Percentiles rank a stretch among this genome's conserved stretches.
phyloP scores from a whole-genome alignment of 805 yeast species.

The Kazachstania psychrophila region DNA sequence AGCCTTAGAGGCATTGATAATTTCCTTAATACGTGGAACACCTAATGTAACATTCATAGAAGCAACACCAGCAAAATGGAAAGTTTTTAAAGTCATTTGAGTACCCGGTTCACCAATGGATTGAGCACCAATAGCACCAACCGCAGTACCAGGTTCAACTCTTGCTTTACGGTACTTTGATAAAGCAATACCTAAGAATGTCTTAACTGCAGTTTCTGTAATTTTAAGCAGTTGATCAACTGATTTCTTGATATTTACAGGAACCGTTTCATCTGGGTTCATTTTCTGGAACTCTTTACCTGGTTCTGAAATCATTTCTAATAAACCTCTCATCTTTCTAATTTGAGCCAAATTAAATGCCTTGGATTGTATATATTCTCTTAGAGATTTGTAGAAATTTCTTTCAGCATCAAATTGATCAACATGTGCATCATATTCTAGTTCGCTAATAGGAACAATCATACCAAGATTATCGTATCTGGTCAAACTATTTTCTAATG shows the following conservation, averaged over 20 bases:
- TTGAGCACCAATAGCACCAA: conserved; percentile 98
- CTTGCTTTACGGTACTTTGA: conserved; percentile 77
- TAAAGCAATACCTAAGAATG: conserved; percentile 68
- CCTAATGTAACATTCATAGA: conserved; percentile 98
- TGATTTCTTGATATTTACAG: conserved; percentile 35
- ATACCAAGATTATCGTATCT: conserved; percentile 71
- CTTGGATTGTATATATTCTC: conserved; percentile 51
- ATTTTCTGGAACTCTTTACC: conserved; percentile 37
- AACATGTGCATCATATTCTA: conserved; percentile 49
- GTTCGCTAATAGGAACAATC: conserved; percentile 36
- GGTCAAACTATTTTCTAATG: conserved; percentile 49
- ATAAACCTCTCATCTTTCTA: conserved; percentile 46
- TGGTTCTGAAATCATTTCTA: conserved; percentile 36
- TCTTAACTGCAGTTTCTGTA: conserved; percentile 46
- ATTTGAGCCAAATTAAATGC: conserved; percentile 47
- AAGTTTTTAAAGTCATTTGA: conserved; percentile 92
- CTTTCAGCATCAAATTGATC: conserved; percentile 87
- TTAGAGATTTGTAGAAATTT: conserved; percentile 67
- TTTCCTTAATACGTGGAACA: conserved; percentile 98
- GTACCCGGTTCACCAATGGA: conserved; percentile 99
- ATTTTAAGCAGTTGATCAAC: conserved; percentile 62
- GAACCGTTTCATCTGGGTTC: conserved; percentile 32
- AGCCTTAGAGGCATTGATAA: conserved; percentile 90
- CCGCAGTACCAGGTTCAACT: conserved; percentile 99
- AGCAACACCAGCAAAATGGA: conserved; percentile 99